Base-by-base conservation (phyloP, 164 flowering plant genomes). In the Hamamelis virginiana region DNA sequence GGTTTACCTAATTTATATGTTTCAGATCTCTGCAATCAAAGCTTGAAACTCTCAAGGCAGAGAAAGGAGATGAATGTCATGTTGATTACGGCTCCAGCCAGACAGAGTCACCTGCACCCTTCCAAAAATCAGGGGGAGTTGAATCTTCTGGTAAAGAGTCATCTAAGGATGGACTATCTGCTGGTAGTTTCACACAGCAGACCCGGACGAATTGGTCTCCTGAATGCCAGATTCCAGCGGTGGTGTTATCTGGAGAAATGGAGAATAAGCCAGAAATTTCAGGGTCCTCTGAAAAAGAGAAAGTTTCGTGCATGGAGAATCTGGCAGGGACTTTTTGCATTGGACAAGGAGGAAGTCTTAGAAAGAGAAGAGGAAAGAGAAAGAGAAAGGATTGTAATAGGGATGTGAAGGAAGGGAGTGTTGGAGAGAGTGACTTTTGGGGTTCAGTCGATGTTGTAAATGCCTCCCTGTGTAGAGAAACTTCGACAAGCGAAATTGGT, bases 1-100 rank as follows among this genome's bases (percentile, higher is more conserved):
- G 41, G 41, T 33, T 33, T 33, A 6, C 41, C 41, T 6, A 33
- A 33, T 33, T 33, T 33, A 2, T 33, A 33, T 21, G 11, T 76
- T 65, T 68, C 81, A 93, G 98, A 61, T 89, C 89, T 61, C 78
- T 94, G 68, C 87, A 89, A 75, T 72, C 89, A 59, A 89, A 87
- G 78, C 83, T 94, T 58, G 81, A 82, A 79, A 64, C 69, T 65
- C 83, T 94, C 26, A 86, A 85, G 69, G 68, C 83, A 9, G 82
- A 77, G 58, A 84, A 72, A 74, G 76, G 48, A 64, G 67, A 62
- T 28, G 69, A 65, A 12, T 28, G 63, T 52, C 50, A 64, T 12
- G 69, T 69, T 21, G 83, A 77, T 41, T 77, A 67, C 66, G 83
- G 74, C 46, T 72, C 90, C n/a, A 73, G 78, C 76, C 81, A 50